A percentile compares a stretch with the other conserved stretches of the same genome.
Conservation (phyloP, 495 filamentous ascomycete species). For the Xanthoparmelia taractica region DNA sequence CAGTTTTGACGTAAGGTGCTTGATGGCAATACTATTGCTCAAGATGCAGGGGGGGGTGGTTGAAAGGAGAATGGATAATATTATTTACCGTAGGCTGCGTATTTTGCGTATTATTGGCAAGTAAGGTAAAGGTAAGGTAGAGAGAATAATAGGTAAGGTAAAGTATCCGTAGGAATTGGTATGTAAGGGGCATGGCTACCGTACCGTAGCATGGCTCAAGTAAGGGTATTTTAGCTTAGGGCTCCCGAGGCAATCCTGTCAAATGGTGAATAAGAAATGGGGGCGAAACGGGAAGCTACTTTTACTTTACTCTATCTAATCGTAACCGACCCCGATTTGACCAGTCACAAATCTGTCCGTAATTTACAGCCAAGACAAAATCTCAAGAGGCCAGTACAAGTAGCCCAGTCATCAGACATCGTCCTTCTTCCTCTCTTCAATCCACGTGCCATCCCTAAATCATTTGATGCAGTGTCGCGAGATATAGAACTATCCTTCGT, state of each 20-base stretch:
- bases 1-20: not conserved
- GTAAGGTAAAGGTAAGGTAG: not conserved
- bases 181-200: too few species aligned
- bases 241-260: too few species aligned
- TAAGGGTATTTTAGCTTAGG: too few species aligned
- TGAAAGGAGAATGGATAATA: not conserved
- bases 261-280: not conserved
- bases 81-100: not conserved
- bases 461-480: not conserved
- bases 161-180: too few species aligned
- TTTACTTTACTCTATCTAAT: not conserved
- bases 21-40: not conserved
- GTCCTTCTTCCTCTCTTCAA: too few species aligned
- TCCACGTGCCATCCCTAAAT: not conserved
- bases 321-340: not conserved
- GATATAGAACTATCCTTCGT: not conserved
- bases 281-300: too few species aligned
- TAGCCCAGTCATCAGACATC: too few species aligned
- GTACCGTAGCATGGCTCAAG: too few species aligned
- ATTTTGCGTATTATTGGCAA: not conserved
- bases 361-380: not conserved
- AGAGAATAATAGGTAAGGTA: not conserved
- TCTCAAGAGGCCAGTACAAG: too few species aligned
- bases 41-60: not conserved
- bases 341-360: not conserved